Evolutionary conservation across 371 early-diverging fungal genomes (phyloP).

Genomic region (Umbelopsis sp.): DNA sequence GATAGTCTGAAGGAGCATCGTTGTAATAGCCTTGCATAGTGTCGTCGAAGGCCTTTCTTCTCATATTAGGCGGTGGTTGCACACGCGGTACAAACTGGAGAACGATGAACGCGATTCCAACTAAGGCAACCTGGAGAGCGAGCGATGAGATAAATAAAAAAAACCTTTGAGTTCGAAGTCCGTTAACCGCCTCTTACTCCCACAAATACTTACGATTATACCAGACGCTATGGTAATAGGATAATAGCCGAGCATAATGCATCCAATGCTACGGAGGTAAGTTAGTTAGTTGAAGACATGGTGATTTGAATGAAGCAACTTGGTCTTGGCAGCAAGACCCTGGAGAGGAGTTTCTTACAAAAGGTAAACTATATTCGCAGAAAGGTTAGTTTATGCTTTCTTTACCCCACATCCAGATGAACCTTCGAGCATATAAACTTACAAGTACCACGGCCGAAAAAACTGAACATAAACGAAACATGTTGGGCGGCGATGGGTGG

Average conservation of each 20-base stretch:
- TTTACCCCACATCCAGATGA: neutral
- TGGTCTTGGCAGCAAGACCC: no score
- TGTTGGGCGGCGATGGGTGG: neutral
- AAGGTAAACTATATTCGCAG: constrained; percentile 31
- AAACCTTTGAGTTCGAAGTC: neutral
- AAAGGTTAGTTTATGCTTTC: neutral
- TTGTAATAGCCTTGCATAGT: constrained; percentile 3
- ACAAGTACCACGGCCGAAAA: constrained; percentile 23
- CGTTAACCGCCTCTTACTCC: neutral
- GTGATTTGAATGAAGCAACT: no score
- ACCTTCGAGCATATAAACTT: neutral
- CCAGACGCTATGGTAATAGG: constrained; percentile 29
- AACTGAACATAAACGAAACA: constrained; percentile 23
- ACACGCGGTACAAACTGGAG: constrained; percentile 32
- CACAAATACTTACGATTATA: constrained; percentile 26
- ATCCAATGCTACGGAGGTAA: constrained; percentile 24
- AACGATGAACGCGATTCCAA: constrained; percentile 27
- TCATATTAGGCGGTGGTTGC: constrained; percentile 3
- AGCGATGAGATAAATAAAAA: neutral
- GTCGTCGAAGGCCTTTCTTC: neutral
- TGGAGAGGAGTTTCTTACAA: constrained; percentile 26
- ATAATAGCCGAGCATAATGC: constrained; percentile 25
- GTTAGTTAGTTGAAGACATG: no score
- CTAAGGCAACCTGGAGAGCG: constrained; percentile 25
- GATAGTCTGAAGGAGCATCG: neutral